Conservation (phyloP, 78 protist genomes). For the Acrasis kona region DNA sequence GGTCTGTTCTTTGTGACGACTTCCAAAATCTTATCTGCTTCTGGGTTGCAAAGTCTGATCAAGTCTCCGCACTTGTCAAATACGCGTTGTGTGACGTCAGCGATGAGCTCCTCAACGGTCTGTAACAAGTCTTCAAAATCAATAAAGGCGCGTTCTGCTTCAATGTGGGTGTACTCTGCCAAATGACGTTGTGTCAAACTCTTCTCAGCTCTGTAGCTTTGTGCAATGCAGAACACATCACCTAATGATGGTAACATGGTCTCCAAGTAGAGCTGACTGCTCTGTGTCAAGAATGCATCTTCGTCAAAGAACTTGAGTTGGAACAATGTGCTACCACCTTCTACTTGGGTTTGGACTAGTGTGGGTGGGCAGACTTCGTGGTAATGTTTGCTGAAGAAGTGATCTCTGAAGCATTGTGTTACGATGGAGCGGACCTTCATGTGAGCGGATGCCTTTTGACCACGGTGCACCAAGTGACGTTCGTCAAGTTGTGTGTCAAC, state of each 20-base stretch:
- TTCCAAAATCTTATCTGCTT: too few species aligned
- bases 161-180: slow-evolving; percentile 78
- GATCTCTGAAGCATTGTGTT: slow-evolving; percentile 67
- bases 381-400: slow-evolving; percentile 42
- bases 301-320: slow-evolving; percentile 68
- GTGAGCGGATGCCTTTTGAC: slow-evolving; percentile 43
- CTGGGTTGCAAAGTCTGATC: slow-evolving; percentile 58
- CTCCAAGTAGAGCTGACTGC: slow-evolving; percentile 91
- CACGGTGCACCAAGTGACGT: slow-evolving; percentile 82
- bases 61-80: slow-evolving; percentile 14
- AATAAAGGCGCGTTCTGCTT: slow-evolving; percentile 87
- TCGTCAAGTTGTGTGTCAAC: slow-evolving; percentile 51
- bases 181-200: slow-evolving; percentile 85
- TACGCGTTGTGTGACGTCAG: slow-evolving; percentile 49
- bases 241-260: slow-evolving; percentile 79
- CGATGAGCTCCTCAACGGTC: slow-evolving; percentile 68
- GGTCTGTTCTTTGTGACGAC: slow-evolving; percentile 74
- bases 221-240: slow-evolving; percentile 72
- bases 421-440: slow-evolving; percentile 39
- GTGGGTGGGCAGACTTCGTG: slow-evolving; percentile 91
- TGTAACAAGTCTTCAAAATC: slow-evolving; percentile 75
- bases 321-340: slow-evolving; percentile 89
- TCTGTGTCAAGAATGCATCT: slow-evolving; percentile 88
- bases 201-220: slow-evolving; percentile 89
- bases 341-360: slow-evolving; percentile 86